Percentiles rank a stretch among this genome's conserved stretches.
Evolutionary conservation across 1,139 yeast genomes (phyloP).

Genomic region (Kodamaea anthophila): DNA sequence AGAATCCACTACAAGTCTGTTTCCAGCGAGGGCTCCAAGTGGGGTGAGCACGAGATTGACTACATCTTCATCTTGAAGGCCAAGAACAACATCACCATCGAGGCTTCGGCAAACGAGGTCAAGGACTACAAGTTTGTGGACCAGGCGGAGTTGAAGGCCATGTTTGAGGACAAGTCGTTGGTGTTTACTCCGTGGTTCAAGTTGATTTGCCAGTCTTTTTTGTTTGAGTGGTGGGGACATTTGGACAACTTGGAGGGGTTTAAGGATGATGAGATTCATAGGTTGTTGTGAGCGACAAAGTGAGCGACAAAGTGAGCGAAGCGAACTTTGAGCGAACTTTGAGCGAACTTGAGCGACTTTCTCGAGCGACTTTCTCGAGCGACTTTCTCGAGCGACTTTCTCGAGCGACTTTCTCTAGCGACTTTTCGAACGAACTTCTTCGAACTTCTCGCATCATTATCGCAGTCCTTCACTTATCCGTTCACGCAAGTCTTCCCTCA

Average conservation of each 20-base stretch:
- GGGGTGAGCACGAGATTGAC: constrained; percentile 99
- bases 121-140: constrained; percentile 74
- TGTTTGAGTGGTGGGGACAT: constrained; percentile 91
- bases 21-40: constrained; percentile 56
- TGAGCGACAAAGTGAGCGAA: too few species aligned
- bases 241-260: constrained; percentile 50
- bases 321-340: too few species aligned
- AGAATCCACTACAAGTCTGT: constrained; percentile 95
- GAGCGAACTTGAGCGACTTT: too few species aligned
- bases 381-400: too few species aligned
- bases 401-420: too few species aligned
- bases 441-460: too few species aligned
- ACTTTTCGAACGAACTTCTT: too few species aligned
- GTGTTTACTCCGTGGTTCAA: constrained; percentile 97
- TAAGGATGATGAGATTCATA: constrained; percentile 41
- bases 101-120: constrained; percentile 75
- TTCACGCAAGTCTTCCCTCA: too few species aligned
- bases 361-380: too few species aligned
- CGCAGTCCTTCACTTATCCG: too few species aligned
- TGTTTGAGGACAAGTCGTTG: constrained; percentile 63
- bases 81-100: constrained; percentile 42
- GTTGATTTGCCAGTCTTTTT: constrained; percentile 82
- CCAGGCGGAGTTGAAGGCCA: constrained; percentile 55
- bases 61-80: constrained; percentile 78
- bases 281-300: constrained; percentile 26